These are phyloP conservation scores for Russula earlei DNA, from an alignment of 768 basidiomycete genomes.

Conservation along the genomic window DNA sequence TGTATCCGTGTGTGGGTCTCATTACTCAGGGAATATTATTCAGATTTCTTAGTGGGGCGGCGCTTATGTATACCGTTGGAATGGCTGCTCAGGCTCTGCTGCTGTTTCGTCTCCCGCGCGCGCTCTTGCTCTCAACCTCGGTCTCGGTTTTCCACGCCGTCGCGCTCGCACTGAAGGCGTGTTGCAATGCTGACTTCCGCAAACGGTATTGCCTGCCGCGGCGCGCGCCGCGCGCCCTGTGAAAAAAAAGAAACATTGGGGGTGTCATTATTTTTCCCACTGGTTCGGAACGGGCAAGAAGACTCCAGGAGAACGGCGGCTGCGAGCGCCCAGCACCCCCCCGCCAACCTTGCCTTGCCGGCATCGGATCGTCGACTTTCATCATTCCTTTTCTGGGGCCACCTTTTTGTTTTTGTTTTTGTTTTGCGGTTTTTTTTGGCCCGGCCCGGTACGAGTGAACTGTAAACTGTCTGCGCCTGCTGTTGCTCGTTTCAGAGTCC, in stretches of 20 bases:
- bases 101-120: neutral
- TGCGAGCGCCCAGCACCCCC: no score
- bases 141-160: neutral
- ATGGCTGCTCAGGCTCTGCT: no score
- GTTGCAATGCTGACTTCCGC: neutral
- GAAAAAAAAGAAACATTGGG: neutral
- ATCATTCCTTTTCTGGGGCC: conserved; percentile 14
- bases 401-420: conserved; percentile 6
- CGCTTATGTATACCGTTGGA: no score
- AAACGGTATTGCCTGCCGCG: neutral
- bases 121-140: neutral
- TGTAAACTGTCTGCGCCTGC: neutral
- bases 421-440: neutral
- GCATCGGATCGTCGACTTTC: conserved; percentile 16
- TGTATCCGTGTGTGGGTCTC: neutral
- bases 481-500: neutral
- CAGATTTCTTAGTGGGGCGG: no score
- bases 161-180: neutral
- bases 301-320: conserved; percentile 7
- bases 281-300: neutral
- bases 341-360: conserved; percentile 1
- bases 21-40: no score
- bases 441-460: neutral
- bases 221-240: no score
- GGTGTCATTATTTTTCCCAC: neutral